phyloP scores from a whole-genome alignment of 345 rosid genomes.

The Carallia pectinifolia region DNA sequence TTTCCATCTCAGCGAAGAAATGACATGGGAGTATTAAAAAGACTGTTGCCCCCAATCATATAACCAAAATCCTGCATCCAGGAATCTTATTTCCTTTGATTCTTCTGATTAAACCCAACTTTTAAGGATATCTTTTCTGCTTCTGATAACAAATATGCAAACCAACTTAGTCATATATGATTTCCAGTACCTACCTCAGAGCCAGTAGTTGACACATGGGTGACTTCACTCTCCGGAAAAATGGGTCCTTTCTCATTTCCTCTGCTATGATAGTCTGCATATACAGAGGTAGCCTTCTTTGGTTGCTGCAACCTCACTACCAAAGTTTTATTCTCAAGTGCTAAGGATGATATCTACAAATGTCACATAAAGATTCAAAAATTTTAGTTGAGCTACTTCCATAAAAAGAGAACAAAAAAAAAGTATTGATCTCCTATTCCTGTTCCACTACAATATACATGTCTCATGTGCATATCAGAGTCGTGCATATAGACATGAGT shows the following conservation, averaged over 20 bases:
- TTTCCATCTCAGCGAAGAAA: background rate
- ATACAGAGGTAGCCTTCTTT: constrained; percentile 27
- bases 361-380: background rate
- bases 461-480: too few relatives aligned
- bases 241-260: constrained; percentile 16
- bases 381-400: background rate
- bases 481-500: too few relatives aligned
- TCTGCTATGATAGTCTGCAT: constrained; percentile 16
- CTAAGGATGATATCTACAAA: constrained; percentile 60
- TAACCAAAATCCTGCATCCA: too few relatives aligned
- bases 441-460: too few relatives aligned
- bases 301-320: constrained; percentile 51
- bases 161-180: constrained; percentile 5
- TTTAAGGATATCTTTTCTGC: too few relatives aligned
- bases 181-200: constrained; percentile 34
- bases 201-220: constrained; percentile 20
- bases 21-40: too few relatives aligned
- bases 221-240: constrained; percentile 25
- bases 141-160: background rate
- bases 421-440: background rate
- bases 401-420: background rate
- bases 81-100: too few relatives aligned
- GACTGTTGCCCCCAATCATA: too few relatives aligned
- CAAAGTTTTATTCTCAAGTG: constrained; percentile 58
- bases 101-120: too few relatives aligned